phyloP scores from a whole-genome alignment of 148 eudicot species.

The Suaeda aralocaspica region DNA sequence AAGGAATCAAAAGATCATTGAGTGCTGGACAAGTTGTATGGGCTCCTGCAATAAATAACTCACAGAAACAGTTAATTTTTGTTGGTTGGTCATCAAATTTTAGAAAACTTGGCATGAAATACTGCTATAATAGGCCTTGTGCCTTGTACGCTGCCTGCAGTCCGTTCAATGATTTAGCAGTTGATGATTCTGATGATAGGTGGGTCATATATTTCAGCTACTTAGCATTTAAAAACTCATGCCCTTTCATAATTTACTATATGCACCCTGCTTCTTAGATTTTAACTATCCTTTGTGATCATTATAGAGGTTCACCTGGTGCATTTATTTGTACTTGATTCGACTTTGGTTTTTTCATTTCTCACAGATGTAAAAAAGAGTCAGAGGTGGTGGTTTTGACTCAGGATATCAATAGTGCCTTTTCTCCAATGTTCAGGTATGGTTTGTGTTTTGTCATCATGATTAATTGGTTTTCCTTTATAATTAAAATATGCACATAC shows the following conservation, averaged over 20 bases:
- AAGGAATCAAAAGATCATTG: conserved; percentile 56
- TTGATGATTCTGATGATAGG: conserved; percentile 25
- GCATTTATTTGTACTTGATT: neutral
- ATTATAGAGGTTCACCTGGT: neutral
- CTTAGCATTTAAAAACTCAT: neutral
- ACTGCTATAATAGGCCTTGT: conserved; percentile 80
- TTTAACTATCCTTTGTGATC: neutral
- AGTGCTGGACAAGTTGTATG: conserved; percentile 90
- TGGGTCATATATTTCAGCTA: conserved; percentile 20
- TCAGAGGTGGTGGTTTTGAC: conserved; percentile 42
- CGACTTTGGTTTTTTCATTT: conserved; percentile 14
- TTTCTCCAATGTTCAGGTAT: conserved; percentile 79
- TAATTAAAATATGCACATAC: too few species aligned
- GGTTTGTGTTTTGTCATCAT: neutral
- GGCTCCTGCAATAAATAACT: conserved; percentile 57
- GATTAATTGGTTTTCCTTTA: neutral
- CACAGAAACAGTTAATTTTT: conserved; percentile 59
- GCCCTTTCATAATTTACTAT: neutral
- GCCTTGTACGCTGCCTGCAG: conserved; percentile 59
- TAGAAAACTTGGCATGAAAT: conserved; percentile 83
- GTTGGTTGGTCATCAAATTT: conserved; percentile 73
- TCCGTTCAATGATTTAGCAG: conserved; percentile 43
- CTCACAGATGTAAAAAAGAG: conserved; percentile 34
- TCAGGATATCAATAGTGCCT: conserved; percentile 66
- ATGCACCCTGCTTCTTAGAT: neutral